Conservation (phyloP, 23 red algal species). For the Gracilaria caudata region DNA sequence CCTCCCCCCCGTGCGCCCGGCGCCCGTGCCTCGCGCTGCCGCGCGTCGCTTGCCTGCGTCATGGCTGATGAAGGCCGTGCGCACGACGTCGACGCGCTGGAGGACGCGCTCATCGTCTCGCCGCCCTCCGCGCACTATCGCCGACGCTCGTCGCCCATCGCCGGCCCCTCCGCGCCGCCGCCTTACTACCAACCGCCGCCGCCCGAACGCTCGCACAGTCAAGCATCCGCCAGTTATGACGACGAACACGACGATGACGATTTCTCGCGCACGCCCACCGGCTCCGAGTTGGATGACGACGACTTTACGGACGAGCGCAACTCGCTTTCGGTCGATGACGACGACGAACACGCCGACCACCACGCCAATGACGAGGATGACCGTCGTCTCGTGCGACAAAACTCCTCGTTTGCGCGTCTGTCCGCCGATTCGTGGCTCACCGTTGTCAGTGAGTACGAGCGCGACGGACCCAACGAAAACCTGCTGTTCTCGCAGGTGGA, state of each 20-base stretch:
- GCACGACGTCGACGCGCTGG: conserved; percentile 9
- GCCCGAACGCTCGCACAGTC: background rate
- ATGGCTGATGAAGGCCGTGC: background rate
- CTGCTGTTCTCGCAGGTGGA: conserved; percentile 87
- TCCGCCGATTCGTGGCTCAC: conserved; percentile 81
- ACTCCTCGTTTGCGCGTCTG: conserved; percentile 75
- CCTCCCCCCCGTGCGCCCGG: background rate
- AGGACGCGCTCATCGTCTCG: conserved; percentile 29
- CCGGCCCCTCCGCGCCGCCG: background rate
- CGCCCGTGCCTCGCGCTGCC: background rate
- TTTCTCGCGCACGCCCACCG: background rate
- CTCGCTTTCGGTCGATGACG: conserved; percentile 19
- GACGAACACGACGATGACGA: conserved; percentile 34
- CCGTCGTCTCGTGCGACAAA: conserved; percentile 65
- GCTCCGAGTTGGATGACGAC: conserved; percentile 1
- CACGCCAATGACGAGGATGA: conserved; percentile 29
- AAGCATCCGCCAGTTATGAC: conserved; percentile 14
- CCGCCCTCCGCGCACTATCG: background rate
- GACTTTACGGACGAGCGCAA: conserved; percentile 20
- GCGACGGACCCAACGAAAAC: conserved; percentile 78
- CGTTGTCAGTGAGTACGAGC: conserved; percentile 82
- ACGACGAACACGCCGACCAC: conserved; percentile 29
- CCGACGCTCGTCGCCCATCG: background rate
- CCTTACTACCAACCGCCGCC: conserved; percentile 15
- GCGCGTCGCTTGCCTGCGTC: background rate